phyloP scores from a whole-genome alignment of 164 flowering plant genomes.

The Berberis vulgaris region DNA sequence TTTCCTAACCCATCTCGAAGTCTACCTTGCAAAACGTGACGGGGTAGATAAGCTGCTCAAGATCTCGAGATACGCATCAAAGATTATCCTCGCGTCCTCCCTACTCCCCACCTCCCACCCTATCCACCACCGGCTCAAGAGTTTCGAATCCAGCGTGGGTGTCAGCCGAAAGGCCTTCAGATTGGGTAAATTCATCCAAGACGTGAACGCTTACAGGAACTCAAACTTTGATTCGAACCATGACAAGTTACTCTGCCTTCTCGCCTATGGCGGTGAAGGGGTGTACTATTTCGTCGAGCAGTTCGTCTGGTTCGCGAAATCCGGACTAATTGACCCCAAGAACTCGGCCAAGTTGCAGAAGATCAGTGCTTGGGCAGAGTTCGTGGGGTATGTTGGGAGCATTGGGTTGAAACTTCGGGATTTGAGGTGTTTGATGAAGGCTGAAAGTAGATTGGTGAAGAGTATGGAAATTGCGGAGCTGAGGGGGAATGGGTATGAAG shows the following conservation, averaged over 20 bases:
- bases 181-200: slow-evolving; percentile 87
- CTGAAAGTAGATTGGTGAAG: slow-evolving; percentile 17
- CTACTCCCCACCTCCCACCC: slow-evolving; percentile 26
- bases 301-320: slow-evolving; percentile 68
- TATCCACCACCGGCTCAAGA: slow-evolving; percentile 36
- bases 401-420: slow-evolving; percentile 55
- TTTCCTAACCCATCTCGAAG: slow-evolving; percentile 61
- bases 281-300: slow-evolving; percentile 80
- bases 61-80: slow-evolving; percentile 85
- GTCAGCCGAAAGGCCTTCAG: slow-evolving; percentile 88
- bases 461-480: slow-evolving; percentile 1
- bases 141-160: slow-evolving; percentile 86
- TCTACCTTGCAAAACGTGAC: slow-evolving; percentile 75
- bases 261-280: slow-evolving; percentile 90
- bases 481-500: not conserved
- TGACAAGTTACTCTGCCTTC: slow-evolving; percentile 29
- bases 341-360: slow-evolving; percentile 33
- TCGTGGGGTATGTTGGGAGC: slow-evolving; percentile 75
- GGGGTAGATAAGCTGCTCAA: slow-evolving; percentile 96
- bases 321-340: slow-evolving; percentile 58
- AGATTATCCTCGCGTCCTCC: slow-evolving; percentile 70
- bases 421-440: slow-evolving; percentile 39
- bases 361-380: slow-evolving; percentile 82
- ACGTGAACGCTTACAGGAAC: slow-evolving; percentile 56
- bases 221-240: slow-evolving; percentile 21